A percentile compares a stretch with the other conserved stretches of the same genome.
These are phyloP conservation scores for Quercus mongolica DNA, from an alignment of 306 rosid genomes.

Conservation along the genomic window DNA sequence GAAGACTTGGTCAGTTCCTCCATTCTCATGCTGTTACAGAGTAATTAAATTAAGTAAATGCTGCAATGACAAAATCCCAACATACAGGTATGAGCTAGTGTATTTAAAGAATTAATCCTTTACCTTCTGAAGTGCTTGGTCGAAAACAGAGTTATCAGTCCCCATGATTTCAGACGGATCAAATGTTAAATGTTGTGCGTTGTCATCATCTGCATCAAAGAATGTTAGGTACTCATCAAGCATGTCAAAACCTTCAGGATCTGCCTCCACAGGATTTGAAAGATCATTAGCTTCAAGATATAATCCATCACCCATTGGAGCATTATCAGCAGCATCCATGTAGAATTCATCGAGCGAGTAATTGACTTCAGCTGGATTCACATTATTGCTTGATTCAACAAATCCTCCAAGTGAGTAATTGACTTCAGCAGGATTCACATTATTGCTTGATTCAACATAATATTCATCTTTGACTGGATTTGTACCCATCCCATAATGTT, in stretches of 20 bases:
- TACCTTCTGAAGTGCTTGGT: constrained; percentile 52
- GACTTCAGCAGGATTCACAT: constrained; percentile 22
- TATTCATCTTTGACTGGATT: constrained; percentile 37
- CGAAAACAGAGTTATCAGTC: constrained; percentile 32
- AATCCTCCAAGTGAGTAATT: neutral
- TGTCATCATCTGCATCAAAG: constrained; percentile 55
- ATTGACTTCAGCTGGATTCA: constrained; percentile 21
- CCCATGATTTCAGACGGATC: constrained; percentile 44
- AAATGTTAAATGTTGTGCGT: constrained; percentile 36
- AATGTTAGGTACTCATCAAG: constrained; percentile 60
- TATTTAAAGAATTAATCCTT: neutral
- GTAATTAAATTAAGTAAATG: constrained; percentile 1
- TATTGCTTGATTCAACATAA: constrained; percentile 26
- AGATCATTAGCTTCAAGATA: constrained; percentile 74
- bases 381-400: constrained; percentile 28
- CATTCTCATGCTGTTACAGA: constrained; percentile 45
- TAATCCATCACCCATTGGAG: constrained; percentile 34
- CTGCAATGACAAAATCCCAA: neutral
- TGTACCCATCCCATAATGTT: constrained; percentile 24
- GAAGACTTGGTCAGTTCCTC: constrained; percentile 26
- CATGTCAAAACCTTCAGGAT: constrained; percentile 39
- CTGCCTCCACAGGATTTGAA: constrained; percentile 31
- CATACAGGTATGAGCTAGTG: neutral
- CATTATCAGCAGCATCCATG: constrained; percentile 30
- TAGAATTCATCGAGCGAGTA: constrained; percentile 20